These are phyloP conservation scores for Sporothrix globosa DNA, from an alignment of 2,329 filamentous ascomycete species.

Conservation along the genomic window DNA sequence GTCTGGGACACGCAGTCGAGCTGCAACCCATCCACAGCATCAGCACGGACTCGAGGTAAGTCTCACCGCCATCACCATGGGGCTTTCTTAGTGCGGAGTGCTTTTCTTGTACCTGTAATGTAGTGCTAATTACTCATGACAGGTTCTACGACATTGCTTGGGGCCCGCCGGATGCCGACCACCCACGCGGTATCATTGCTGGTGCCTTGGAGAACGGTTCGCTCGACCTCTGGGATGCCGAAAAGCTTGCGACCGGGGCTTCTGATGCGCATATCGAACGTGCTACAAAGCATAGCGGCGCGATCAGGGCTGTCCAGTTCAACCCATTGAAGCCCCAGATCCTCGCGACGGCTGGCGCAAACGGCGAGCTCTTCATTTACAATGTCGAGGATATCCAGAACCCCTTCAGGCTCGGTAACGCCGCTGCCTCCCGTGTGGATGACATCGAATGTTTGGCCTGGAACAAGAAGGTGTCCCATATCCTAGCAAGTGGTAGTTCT, in stretches of 20 bases:
- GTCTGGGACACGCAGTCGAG: slow-evolving; percentile 74
- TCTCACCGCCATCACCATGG: not conserved
- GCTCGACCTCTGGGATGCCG: slow-evolving; percentile 91
- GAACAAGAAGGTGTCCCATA: slow-evolving; percentile 98
- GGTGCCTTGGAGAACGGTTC: slow-evolving; percentile 94
- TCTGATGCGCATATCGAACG: slow-evolving; percentile 80
- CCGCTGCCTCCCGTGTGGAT: slow-evolving; percentile 80
- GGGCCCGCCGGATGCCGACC: slow-evolving; percentile 77
- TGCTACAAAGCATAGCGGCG: slow-evolving; percentile 85
- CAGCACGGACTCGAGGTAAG: slow-evolving; percentile 82
- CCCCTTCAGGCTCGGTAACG: slow-evolving; percentile 83
- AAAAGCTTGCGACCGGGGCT: slow-evolving; percentile 61
- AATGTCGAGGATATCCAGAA: slow-evolving; percentile 88
- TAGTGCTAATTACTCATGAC: slow-evolving; percentile 35
- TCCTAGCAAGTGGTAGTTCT: slow-evolving; percentile 88
- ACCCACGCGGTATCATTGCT: slow-evolving; percentile 86
- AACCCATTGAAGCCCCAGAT: slow-evolving; percentile 91
- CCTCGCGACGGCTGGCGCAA: slow-evolving; percentile 87
- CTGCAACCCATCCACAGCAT: slow-evolving; percentile 84
- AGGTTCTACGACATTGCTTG: slow-evolving; percentile 98
- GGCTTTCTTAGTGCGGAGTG: not conserved
- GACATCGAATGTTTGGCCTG: slow-evolving; percentile 96
- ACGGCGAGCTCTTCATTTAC: slow-evolving; percentile 95
- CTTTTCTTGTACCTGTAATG: slow-evolving; percentile 35
- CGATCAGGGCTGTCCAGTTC: slow-evolving; percentile 95